Evolutionary conservation across 116 monocot species (phyloP).

Genomic region (Phalaenopsis hybrid): DNA sequence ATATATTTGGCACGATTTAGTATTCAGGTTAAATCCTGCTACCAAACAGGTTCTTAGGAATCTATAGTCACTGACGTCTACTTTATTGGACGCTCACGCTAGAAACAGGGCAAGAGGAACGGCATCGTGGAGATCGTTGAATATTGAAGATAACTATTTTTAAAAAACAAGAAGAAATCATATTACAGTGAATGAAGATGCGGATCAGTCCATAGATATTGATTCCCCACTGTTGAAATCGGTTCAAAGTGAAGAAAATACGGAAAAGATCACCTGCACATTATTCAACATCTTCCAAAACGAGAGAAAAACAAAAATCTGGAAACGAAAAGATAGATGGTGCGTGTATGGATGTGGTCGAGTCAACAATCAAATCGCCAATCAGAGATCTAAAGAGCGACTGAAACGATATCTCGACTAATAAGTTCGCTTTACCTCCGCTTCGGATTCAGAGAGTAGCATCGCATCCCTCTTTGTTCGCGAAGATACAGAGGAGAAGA

Average conservation of each 20-base stretch:
- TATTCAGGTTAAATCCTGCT: no score
- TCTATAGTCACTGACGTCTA: no score
- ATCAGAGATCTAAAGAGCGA: constrained; percentile 7
- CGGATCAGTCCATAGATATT: not conserved
- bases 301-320: not conserved
- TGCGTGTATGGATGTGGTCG: not conserved
- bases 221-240: not conserved
- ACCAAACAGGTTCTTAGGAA: no score
- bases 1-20: no score
- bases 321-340: not conserved
- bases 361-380: constrained; percentile 14
- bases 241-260: constrained; percentile 13
- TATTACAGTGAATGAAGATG: not conserved
- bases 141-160: no score
- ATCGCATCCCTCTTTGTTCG: not conserved
- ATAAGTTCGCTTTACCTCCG: not conserved
- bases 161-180: no score
- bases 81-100: no score
- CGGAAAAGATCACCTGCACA: not conserved
- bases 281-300: not conserved
- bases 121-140: no score
- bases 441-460: not conserved
- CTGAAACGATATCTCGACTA: constrained; percentile 14
- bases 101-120: no score
- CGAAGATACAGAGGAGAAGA: not conserved